Conservation (phyloP, 345 rosid species). For the Moringa oleifera region DNA sequence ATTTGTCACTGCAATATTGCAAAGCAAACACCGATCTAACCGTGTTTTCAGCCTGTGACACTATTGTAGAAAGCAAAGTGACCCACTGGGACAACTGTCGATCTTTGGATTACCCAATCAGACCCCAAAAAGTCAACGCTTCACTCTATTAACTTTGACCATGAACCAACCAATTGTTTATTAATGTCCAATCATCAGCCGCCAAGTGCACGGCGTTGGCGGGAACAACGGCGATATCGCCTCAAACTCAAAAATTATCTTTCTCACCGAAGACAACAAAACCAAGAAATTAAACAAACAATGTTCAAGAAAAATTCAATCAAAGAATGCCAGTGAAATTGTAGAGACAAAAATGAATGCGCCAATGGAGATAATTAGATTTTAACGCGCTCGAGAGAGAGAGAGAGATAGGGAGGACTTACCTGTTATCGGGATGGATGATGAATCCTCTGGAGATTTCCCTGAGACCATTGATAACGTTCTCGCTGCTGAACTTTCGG, state of each 20-base stretch:
- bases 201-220: constrained; percentile 6
- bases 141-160: neutral
- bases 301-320: neutral
- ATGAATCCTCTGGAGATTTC: constrained; percentile 45
- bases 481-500: constrained; percentile 32
- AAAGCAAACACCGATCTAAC: no score
- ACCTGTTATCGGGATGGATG: constrained; percentile 87
- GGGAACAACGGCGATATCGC: constrained; percentile 10
- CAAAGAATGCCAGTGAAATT: neutral
- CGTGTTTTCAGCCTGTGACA: no score
- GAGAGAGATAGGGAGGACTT: neutral
- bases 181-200: neutral
- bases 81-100: neutral
- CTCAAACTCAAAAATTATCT: neutral
- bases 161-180: neutral
- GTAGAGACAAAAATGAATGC: neutral
- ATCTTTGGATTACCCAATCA: neutral
- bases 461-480: constrained; percentile 43
- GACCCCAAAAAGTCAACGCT: neutral
- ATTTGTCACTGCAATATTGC: no score
- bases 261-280: no score
- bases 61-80: no score
- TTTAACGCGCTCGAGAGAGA: neutral
- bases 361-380: no score
- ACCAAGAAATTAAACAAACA: neutral